A percentile compares a stretch with the other conserved stretches of the same genome.
Evolutionary conservation across 208 protist genomes (phyloP).

Genomic region (Trypanosoma avium): DNA sequence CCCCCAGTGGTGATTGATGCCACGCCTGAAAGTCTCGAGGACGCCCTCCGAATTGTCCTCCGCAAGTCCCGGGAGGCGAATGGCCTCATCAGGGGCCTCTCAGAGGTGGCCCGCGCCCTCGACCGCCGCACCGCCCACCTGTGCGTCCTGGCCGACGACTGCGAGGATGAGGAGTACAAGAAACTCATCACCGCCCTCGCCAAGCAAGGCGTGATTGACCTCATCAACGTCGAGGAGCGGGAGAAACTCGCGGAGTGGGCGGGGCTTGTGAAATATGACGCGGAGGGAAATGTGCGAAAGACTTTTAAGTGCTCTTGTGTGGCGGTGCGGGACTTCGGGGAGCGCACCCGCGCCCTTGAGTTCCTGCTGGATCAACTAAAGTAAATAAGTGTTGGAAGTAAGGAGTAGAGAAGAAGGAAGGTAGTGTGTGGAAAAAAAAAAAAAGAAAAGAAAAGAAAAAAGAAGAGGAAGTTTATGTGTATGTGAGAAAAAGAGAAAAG

Average conservation of each 20-base stretch:
- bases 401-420: background rate
- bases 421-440: background rate
- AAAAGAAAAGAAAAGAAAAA: background rate
- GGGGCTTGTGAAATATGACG: constrained; percentile 57
- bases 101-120: constrained; percentile 82
- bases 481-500: background rate
- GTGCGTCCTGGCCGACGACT: constrained; percentile 90
- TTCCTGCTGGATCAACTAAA: constrained; percentile 78
- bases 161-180: constrained; percentile 93
- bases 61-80: constrained; percentile 85
- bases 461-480: background rate
- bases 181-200: constrained; percentile 85
- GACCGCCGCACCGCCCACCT: constrained; percentile 85
- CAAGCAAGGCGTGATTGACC: constrained; percentile 81
- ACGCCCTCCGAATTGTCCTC: constrained; percentile 87
- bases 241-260: constrained; percentile 86
- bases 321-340: constrained; percentile 88
- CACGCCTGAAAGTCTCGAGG: constrained; percentile 73
- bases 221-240: constrained; percentile 87
- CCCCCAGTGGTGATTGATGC: constrained; percentile 26
- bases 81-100: constrained; percentile 87
- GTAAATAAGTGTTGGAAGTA: constrained; percentile 22
- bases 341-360: constrained; percentile 81
- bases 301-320: constrained; percentile 88
- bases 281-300: constrained; percentile 71